Percentiles rank a stretch among this genome's conserved stretches.
Conservation (phyloP, 768 basidiomycete species). For the Suillus plorans region DNA sequence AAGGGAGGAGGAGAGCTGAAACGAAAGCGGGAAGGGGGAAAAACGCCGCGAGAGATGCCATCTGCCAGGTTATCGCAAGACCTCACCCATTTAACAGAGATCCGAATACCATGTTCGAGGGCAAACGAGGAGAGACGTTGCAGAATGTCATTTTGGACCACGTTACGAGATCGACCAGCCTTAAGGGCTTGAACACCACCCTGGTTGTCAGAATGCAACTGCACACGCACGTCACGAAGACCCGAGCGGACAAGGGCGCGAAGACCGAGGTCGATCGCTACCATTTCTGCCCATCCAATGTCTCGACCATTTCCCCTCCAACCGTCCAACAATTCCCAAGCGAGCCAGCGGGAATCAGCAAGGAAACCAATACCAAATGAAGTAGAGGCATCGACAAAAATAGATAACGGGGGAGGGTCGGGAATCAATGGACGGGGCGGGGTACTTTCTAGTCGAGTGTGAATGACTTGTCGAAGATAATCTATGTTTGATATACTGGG, state of each 20-base stretch:
- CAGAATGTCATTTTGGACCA: constrained; percentile 6
- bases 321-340: constrained; percentile 37
- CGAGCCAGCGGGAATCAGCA: constrained; percentile 33
- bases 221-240: constrained; percentile 21
- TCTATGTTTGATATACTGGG: neutral
- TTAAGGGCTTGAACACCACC: constrained; percentile 31
- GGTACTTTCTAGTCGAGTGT: neutral
- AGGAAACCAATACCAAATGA: constrained; percentile 43
- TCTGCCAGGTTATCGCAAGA: constrained; percentile 37
- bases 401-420: constrained; percentile 1
- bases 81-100: constrained; percentile 5
- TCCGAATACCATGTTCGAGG: constrained; percentile 1
- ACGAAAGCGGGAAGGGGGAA: constrained; percentile 17
- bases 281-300: constrained; percentile 48
- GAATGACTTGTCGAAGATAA: neutral
- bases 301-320: constrained; percentile 29
- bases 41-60: constrained; percentile 35
- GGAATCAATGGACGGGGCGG: constrained; percentile 3
- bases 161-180: neutral
- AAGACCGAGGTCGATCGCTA: constrained; percentile 42
- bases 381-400: constrained; percentile 42
- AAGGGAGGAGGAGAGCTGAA: constrained; percentile 1
- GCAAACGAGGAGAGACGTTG: neutral
- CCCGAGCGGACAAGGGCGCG: constrained; percentile 28
- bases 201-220: constrained; percentile 41